phyloP scores from a whole-genome alignment of 2,329 filamentous ascomycete species.

The Acrodontium crateriforme region DNA sequence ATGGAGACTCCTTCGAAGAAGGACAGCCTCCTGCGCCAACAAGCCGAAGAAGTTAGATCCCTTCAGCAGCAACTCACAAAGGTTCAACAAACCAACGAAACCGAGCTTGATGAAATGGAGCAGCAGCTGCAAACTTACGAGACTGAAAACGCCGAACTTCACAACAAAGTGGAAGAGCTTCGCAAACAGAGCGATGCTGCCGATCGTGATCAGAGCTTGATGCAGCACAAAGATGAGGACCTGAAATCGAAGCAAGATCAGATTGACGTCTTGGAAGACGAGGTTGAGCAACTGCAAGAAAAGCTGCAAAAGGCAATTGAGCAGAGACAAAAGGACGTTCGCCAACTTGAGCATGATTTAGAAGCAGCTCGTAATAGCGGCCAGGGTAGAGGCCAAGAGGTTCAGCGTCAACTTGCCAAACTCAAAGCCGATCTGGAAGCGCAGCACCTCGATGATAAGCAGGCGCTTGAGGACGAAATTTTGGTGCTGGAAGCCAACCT shows the following conservation, averaged over 20 bases:
- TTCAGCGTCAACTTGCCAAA: constrained; percentile 32
- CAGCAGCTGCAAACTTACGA: constrained; percentile 19
- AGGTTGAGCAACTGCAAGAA: constrained; percentile 27
- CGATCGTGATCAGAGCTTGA: constrained; percentile 3
- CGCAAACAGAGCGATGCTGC: constrained; percentile 10
- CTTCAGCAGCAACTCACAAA: constrained; percentile 20
- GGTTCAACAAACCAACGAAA: constrained; percentile 23
- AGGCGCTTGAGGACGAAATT: constrained; percentile 45
- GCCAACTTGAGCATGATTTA: constrained; percentile 29
- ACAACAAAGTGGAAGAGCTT: constrained; percentile 13
- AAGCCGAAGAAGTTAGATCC: constrained; percentile 20
- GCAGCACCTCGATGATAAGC: constrained; percentile 19
- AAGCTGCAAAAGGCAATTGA: constrained; percentile 22
- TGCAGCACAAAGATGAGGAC: constrained; percentile 6
- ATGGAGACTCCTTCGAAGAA: constrained; percentile 26
- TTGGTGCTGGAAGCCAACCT: constrained; percentile 30
- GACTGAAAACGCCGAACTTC: constrained; percentile 17
- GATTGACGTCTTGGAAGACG: constrained; percentile 25
- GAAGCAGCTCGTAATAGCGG: constrained; percentile 18
- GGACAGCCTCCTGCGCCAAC: constrained; percentile 22
- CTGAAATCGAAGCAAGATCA: constrained; percentile 6
- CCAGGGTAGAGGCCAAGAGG: constrained; percentile 13
- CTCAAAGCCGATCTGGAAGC: constrained; percentile 36
- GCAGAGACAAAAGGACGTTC: constrained; percentile 23
- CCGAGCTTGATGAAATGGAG: constrained; percentile 25